Base-by-base conservation (phyloP, 2,329 filamentous ascomycete species). In the Alternaria solani region DNA sequence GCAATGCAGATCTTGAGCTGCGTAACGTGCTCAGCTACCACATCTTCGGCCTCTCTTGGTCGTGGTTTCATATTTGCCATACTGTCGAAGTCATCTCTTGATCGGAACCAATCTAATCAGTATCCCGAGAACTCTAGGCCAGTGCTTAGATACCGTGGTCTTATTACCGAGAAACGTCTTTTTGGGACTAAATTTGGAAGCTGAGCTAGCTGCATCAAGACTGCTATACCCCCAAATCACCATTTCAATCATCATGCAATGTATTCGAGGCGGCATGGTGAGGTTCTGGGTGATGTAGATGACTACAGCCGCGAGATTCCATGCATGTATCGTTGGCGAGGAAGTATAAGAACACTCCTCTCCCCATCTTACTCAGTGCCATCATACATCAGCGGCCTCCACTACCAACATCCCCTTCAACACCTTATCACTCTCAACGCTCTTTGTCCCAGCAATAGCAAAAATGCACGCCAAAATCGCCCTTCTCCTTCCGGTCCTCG, bases 381-480 rank as follows among this genome's bases (percentile, higher is more conserved):
- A 74, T 65, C 66, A 61, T 67, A 69, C 62, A 70, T 69, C 68
- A 49, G 43, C 68, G 71, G 65, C 61, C 58, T 65, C 62, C 65
- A 55, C 57, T 65, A 64, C 56, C 59, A 63, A 54, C 61, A 42
- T 26, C 48, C 48, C 65, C 42, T 55, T 43, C 51, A 57, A 39
- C 42, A 25, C 44, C 53, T 34, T 48, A 61, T 26, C 57, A 20
- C 42, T 53, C 57, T 20, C 30, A 47, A 43, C 18, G 49, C 26
- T 62, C 53, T 42, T 42, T 41, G 48, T 57, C 51, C 51, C 57
- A 32, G 20, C 23, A 46, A 60, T 16, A 44, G 30, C 61, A 63
- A 73, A 64, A 8, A 76, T 76, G 74, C 64, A 73, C 63, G 70
- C 69, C 65, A 75, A 72, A 61, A 47, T 75, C 47, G 70, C 69